Evolutionary conservation across 1,139 yeast genomes (phyloP).

Genomic region (Debaryomyces coudertii): DNA sequence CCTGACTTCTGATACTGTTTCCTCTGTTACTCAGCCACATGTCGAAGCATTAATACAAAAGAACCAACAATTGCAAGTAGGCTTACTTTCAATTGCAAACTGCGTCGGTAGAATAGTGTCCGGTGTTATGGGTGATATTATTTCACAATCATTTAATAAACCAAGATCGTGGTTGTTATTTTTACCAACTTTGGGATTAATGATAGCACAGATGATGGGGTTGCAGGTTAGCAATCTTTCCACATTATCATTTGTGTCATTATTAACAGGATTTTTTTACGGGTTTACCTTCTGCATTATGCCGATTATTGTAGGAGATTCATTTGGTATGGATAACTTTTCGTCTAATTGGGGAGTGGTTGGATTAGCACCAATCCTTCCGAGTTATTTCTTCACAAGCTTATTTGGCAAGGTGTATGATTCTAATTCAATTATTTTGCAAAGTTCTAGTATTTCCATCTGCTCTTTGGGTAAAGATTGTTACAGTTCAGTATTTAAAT

Average conservation of each 20-base stretch:
- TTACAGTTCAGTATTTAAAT: slow-evolving; percentile 43
- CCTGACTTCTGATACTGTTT: slow-evolving; percentile 13
- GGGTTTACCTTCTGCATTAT: slow-evolving; percentile 60
- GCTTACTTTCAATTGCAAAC: slow-evolving; percentile 55
- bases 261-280: slow-evolving; percentile 55
- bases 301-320: slow-evolving; percentile 61
- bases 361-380: slow-evolving; percentile 55
- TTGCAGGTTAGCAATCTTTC: slow-evolving; percentile 28
- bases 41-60: slow-evolving; percentile 41
- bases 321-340: slow-evolving; percentile 57
- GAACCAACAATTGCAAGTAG: slow-evolving; percentile 61
- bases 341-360: slow-evolving; percentile 63
- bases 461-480: slow-evolving; percentile 48
- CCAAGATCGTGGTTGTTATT: slow-evolving; percentile 51
- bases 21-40: slow-evolving; percentile 19
- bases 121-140: slow-evolving; percentile 56
- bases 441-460: slow-evolving; percentile 20
- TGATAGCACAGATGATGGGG: slow-evolving; percentile 48
- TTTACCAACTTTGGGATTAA: slow-evolving; percentile 47
- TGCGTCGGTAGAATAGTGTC: slow-evolving; percentile 56
- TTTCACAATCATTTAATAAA: slow-evolving; percentile 44
- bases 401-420: slow-evolving; percentile 58
- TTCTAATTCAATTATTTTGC: slow-evolving; percentile 31
- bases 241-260: slow-evolving; percentile 41
- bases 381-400: slow-evolving; percentile 53